Evolutionary conservation across 2,329 filamentous ascomycete genomes (phyloP).

Genomic region (Sporothrix inflata): DNA sequence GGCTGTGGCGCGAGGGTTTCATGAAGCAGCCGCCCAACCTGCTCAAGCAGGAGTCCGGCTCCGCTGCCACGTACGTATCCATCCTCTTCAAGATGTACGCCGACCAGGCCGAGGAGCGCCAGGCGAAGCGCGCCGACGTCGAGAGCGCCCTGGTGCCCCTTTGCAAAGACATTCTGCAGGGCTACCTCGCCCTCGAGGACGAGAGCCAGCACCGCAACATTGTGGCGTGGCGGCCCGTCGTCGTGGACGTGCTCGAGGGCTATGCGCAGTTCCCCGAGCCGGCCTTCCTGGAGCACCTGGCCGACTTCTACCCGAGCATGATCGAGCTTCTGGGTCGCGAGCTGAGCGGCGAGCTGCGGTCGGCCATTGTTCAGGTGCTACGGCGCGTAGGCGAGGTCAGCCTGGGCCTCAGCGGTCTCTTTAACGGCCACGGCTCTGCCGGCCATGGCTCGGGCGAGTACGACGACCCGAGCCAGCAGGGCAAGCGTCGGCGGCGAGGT

Average conservation of each 20-base stretch:
- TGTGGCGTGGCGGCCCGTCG: constrained; percentile 93
- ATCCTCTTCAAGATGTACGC: constrained; percentile 98
- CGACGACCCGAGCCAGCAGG: not conserved
- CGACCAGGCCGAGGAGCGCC: constrained; percentile 81
- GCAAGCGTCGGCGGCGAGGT: constrained; percentile 26
- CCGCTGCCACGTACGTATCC: constrained; percentile 90
- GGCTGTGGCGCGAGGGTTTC: constrained; percentile 95
- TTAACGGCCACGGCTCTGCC: not conserved
- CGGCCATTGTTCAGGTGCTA: constrained; percentile 76
- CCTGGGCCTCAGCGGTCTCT: constrained; percentile 58
- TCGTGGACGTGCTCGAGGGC: constrained; percentile 94
- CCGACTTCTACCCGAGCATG: constrained; percentile 82
- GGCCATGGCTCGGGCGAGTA: constrained; percentile 25
- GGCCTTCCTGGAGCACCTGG: constrained; percentile 78
- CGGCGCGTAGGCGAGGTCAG: constrained; percentile 80
- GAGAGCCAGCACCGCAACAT: constrained; percentile 98
- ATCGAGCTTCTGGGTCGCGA: constrained; percentile 84
- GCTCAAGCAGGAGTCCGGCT: constrained; percentile 93
- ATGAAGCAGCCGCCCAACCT: constrained; percentile 99
- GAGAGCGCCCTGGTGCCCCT: constrained; percentile 91
- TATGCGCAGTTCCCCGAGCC: constrained; percentile 80
- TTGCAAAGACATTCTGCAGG: constrained; percentile 89
- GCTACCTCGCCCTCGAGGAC: constrained; percentile 85
- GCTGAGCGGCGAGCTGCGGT: constrained; percentile 75
- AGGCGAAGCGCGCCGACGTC: constrained; percentile 77